Percentiles rank a stretch among this genome's conserved stretches.
Evolutionary conservation across 495 filamentous ascomycete genomes (phyloP).

Genomic region (Tuber borchii): DNA sequence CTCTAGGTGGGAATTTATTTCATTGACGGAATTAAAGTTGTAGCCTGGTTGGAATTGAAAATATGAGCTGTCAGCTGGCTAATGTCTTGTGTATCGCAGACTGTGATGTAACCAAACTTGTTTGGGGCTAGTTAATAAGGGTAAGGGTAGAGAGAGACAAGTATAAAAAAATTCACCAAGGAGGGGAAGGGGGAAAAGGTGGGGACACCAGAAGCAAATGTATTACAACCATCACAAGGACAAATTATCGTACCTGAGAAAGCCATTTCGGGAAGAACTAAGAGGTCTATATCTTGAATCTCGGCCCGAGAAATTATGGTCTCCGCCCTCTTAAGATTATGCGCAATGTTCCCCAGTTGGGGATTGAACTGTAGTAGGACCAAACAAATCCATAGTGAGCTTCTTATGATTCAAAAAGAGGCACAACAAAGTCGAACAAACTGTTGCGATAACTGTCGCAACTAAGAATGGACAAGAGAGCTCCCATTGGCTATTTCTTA

Average conservation of each 20-base stretch:
- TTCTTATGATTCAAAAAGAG: neutral
- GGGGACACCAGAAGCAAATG: conserved; percentile 13
- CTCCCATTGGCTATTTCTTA: conserved; percentile 21
- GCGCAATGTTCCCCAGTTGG: conserved; percentile 63
- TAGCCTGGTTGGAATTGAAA: conserved; percentile 56
- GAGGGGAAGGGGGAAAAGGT: neutral
- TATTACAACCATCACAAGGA: conserved; percentile 13
- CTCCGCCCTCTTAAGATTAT: conserved; percentile 70
- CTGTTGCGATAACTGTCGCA: neutral
- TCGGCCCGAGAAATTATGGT: conserved; percentile 56
- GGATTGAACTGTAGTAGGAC: conserved; percentile 34
- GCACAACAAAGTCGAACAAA: neutral
- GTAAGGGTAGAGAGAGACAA: conserved; percentile 7
- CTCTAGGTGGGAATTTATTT: conserved; percentile 79
- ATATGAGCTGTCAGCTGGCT: conserved; percentile 23
- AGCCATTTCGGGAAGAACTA: conserved; percentile 82
- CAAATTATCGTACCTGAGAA: conserved; percentile 61
- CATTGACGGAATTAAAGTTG: conserved; percentile 72
- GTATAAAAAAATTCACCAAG: conserved; percentile 7
- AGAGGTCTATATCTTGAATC: conserved; percentile 55
- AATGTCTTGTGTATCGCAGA: conserved; percentile 5
- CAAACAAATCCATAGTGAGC: conserved; percentile 18
- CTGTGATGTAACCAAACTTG: conserved; percentile 10
- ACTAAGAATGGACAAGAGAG: conserved; percentile 15
- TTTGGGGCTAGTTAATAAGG: conserved; percentile 9